These are phyloP conservation scores for Cyberlindnera mississippiensis DNA, from an alignment of 805 yeast species.

Conservation along the genomic window DNA sequence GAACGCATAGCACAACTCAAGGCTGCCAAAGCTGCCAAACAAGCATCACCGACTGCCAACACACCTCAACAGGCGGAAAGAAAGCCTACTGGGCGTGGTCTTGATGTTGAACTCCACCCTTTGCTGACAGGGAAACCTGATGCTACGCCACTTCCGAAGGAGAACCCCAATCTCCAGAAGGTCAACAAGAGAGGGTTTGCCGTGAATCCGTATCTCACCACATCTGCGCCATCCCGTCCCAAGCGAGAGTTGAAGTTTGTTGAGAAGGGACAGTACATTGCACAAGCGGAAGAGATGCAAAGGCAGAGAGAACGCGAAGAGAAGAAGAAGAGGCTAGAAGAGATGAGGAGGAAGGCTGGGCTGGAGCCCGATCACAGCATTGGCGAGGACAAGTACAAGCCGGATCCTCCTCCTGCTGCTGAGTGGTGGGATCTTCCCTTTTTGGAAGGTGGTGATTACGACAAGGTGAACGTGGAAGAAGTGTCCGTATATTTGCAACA, in stretches of 20 bases:
- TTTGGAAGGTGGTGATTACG: slow-evolving; percentile 31
- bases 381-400: slow-evolving; percentile 55
- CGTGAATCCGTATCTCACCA: slow-evolving; percentile 34
- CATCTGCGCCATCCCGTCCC: slow-evolving; percentile 18
- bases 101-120: slow-evolving; percentile 30
- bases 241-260: slow-evolving; percentile 47
- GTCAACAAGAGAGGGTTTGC: slow-evolving; percentile 23
- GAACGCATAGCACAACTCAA: slow-evolving; percentile 13
- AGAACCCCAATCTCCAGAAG: slow-evolving; percentile 25
- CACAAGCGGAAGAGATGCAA: slow-evolving; percentile 41
- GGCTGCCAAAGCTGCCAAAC: slow-evolving; percentile 3
- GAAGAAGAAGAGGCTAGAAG: slow-evolving; percentile 32
- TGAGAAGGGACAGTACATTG: slow-evolving; percentile 58
- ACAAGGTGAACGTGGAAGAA: slow-evolving; percentile 36
- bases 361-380: slow-evolving; percentile 43
- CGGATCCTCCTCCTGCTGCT: slow-evolving; percentile 50
- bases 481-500: slow-evolving; percentile 76
- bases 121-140: slow-evolving; percentile 22
- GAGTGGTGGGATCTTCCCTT: slow-evolving; percentile 91
- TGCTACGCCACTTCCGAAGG: slow-evolving; percentile 4
- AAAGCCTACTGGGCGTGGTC: slow-evolving; percentile 16
- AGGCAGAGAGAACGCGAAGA: slow-evolving; percentile 34
- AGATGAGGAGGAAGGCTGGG: slow-evolving; percentile 37
- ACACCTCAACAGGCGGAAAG: background rate
- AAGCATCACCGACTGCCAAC: background rate